Base-by-base conservation (phyloP, 192 early-diverging fungal genomes). In the Martensiomyces pterosporus region DNA sequence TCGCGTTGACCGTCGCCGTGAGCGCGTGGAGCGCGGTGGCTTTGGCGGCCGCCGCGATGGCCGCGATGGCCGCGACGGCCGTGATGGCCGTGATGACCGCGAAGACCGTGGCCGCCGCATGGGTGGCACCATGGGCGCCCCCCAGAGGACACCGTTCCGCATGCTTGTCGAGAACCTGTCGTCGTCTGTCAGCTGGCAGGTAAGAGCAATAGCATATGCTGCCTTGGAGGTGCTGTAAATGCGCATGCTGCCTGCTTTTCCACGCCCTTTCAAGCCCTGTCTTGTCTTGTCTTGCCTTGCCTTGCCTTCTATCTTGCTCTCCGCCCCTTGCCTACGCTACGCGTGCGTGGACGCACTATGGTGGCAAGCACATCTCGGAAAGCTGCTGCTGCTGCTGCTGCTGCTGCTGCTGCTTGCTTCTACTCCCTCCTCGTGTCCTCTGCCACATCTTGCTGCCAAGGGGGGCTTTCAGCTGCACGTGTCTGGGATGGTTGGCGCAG, bases 141-240 rank as follows among this genome's bases (percentile, higher is more conserved):
- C 68, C 12, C 78, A 67, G 53, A 67, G 71, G 9, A 68, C 79
- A 27, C 80, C 87, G 49, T 80, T 83, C 57, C 81, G 88, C 24
- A 63, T 92, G 42, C 75, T 88, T 45, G 81, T 92, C 17, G 89
- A 92, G 50, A 87, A 88, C 55, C 63, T 92, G 53, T 84, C 90
- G 44, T 81, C 84, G 44, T 78, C 85, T 23, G 81, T 83, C 47
- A 87, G 80, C 73, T 92, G 90, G 90, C 90, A 92, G 71, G 71
- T 75, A 75, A 52, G 71, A n/a, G n/a, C n/a, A n/a, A n/a, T n/a
- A n/a, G n/a, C n/a, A n/a, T n/a, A n/a, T n/a, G n/a, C n/a, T n/a
- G n/a, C n/a, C n/a, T n/a, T n/a, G n/a, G n/a, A n/a, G n/a, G n/a
- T n/a, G n/a, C n/a, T n/a, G n/a, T n/a, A n/a, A n/a, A n/a, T n/a